Conservation (phyloP, 2,329 filamentous ascomycete genomes). For the Rachicladosporium sp. region DNA sequence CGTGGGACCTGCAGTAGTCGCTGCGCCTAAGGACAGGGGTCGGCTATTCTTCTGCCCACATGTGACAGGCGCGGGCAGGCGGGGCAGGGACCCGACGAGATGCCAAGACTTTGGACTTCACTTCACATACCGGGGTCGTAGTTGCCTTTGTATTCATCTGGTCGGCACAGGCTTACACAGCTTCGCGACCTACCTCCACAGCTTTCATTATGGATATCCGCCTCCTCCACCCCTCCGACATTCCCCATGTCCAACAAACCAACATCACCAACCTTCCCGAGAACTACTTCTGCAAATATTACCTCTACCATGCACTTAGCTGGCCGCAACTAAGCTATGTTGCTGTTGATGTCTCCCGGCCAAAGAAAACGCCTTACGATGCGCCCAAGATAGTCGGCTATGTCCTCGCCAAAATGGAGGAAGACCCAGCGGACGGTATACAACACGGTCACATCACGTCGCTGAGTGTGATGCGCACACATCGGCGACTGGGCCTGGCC, state of each 20-base stretch:
- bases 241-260: constrained; percentile 88
- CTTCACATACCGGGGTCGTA: no score
- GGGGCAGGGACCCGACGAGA: no score
- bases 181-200: no score
- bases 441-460: constrained; percentile 95
- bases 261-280: constrained; percentile 98
- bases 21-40: not conserved
- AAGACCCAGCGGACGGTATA: constrained; percentile 82
- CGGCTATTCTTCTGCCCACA: not conserved
- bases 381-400: constrained; percentile 98
- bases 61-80: not conserved
- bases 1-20: not conserved
- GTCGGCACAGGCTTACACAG: not conserved
- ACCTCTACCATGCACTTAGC: constrained; percentile 94
- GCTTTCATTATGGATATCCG: constrained; percentile 60
- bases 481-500: constrained; percentile 77
- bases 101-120: no score
- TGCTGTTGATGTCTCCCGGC: constrained; percentile 76
- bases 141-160: not conserved
- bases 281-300: constrained; percentile 99
- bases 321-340: constrained; percentile 98
- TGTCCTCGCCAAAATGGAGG: constrained; percentile 99
- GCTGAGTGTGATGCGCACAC: constrained; percentile 90
- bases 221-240: constrained; percentile 67
- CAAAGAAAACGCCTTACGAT: constrained; percentile 65